A percentile compares a stretch with the other conserved stretches of the same genome.
Conservation (phyloP, 2,329 filamentous ascomycete genomes). For the Periconia macrospinosa region DNA sequence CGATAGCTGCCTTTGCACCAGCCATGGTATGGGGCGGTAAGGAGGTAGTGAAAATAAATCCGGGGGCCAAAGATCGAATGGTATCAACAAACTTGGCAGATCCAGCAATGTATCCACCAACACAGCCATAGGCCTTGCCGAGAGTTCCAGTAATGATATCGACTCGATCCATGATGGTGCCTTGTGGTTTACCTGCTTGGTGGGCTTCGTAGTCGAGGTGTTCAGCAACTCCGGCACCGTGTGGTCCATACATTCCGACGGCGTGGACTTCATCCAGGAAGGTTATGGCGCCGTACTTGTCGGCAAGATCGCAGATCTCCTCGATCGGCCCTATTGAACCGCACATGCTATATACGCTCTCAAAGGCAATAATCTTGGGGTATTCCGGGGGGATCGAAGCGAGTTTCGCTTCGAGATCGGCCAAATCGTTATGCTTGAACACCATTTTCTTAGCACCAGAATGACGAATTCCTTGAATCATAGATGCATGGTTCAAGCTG, state of each 20-base stretch:
- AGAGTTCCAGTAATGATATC: slow-evolving; percentile 98
- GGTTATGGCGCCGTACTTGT: slow-evolving; percentile 96
- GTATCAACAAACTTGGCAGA: slow-evolving; percentile 85
- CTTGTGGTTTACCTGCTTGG: slow-evolving; percentile 69
- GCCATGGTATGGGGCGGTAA: slow-evolving; percentile 97
- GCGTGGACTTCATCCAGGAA: slow-evolving; percentile 99
- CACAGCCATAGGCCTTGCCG: slow-evolving; percentile 96
- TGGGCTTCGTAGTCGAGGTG: slow-evolving; percentile 94
- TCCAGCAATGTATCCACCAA: slow-evolving; percentile 96
- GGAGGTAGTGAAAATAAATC: slow-evolving; percentile 98
- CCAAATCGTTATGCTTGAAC: slow-evolving; percentile 98
- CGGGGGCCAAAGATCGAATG: slow-evolving; percentile 89
- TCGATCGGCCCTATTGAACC: slow-evolving; percentile 95
- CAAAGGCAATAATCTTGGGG: slow-evolving; percentile 98
- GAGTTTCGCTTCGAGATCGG: slow-evolving; percentile 88
- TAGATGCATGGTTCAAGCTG: slow-evolving; percentile 95
- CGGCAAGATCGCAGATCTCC: slow-evolving; percentile 91
- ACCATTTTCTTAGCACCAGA: slow-evolving; percentile 97
- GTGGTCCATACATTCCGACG: slow-evolving; percentile 97
- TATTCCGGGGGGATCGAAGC: slow-evolving; percentile 80
- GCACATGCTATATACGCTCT: slow-evolving; percentile 99
- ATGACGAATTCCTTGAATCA: slow-evolving; percentile 99
- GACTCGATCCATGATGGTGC: slow-evolving; percentile 91
- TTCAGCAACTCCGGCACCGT: slow-evolving; percentile 93
- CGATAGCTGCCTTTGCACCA: slow-evolving; percentile 85